These are phyloP conservation scores for Glycyrrhiza uralensis DNA, from an alignment of 306 rosid species.

Conservation along the genomic window DNA sequence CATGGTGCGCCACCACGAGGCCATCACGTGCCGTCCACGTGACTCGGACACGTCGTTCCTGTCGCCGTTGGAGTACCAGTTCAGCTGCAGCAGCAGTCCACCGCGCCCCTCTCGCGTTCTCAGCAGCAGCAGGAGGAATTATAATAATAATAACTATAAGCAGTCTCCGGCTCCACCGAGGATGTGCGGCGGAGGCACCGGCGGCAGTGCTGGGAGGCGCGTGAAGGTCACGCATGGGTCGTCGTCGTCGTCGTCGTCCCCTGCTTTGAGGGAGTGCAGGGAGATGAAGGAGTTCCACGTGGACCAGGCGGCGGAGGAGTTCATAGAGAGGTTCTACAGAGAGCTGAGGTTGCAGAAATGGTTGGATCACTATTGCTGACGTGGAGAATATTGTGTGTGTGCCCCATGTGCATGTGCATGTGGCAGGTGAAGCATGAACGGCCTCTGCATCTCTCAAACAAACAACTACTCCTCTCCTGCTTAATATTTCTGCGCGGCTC, in stretches of 20 bases:
- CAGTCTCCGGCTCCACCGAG: slow-evolving; percentile 18
- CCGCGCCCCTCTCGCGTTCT: slow-evolving; percentile 21
- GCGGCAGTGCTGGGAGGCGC: slow-evolving; percentile 16
- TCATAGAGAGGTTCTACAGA: slow-evolving; percentile 71
- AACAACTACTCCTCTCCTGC: background rate
- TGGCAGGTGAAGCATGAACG: background rate
- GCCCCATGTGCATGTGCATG: background rate
- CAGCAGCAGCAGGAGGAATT: slow-evolving; percentile 15
- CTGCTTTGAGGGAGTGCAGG: background rate
- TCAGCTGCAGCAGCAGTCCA: slow-evolving; percentile 46
- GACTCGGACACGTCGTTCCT: slow-evolving; percentile 31
- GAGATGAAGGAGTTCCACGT: slow-evolving; percentile 36
- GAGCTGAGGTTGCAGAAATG: slow-evolving; percentile 59
- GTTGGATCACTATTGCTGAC: slow-evolving; percentile 42
- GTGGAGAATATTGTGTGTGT: no score
- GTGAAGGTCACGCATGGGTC: slow-evolving; percentile 1
- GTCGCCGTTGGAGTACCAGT: slow-evolving; percentile 44
- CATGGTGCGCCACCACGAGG: slow-evolving; percentile 35
- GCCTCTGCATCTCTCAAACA: background rate
- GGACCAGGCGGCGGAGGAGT: slow-evolving; percentile 85
- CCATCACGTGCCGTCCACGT: slow-evolving; percentile 43
- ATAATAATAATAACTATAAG: no score
- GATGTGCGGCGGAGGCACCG: background rate
- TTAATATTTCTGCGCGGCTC: background rate
- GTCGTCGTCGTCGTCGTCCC: no score